Base-by-base conservation (phyloP, 2,329 filamentous ascomycete species). In the Stemphylium vesicarium region DNA sequence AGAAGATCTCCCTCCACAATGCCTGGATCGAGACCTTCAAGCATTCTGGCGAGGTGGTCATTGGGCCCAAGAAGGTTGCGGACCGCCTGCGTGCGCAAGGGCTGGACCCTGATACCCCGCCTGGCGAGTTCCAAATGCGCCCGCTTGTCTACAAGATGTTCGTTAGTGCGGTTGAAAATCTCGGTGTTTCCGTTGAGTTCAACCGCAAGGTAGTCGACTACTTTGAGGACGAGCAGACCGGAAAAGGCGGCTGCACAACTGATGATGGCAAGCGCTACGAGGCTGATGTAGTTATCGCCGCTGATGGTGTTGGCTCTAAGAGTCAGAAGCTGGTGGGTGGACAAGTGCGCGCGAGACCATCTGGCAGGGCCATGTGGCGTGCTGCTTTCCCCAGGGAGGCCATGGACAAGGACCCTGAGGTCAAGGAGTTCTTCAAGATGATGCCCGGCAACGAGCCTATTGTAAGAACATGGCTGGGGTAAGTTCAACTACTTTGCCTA, bases 81-180 rank as follows among this genome's bases (percentile, higher is more conserved):
- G 82, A 84, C 51, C 78, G 82, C 39, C 73, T 84, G 49, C 77
- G 74, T 43, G 78, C 76, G 1, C 72, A 75, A 45, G 78, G 78
- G 5, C 63, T 80, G 20, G 75, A 79, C 46, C 78, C 78, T 3
- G 77, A 78, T 57, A 83, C 80, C 0, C 81, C 82, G 1, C 81
- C 82, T 3, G 82, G 82, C 11, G 79, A 80, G 13, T 84, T 84
- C 66, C 82, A 84, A 64, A 83, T 85, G 79, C 79, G 82, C 12
- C 82, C 81, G 4, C 76, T 83, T 2, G 78, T 84, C 13, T 84
- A 84, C 71, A 78, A 79, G 65, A 84, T 84, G 81, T 82, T 83
- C 56, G 76, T 83, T 12, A 74, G 71, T 50, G 78, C 82, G 47
- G 78, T 83, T 20, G 74, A 81, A 62, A 77, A 73, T 51, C 71